Evolutionary conservation across 768 basidiomycete species (phyloP), one percentile per base, ranked within the genome.

Genomic region (Coprinopsis strossmayeri): DNA sequence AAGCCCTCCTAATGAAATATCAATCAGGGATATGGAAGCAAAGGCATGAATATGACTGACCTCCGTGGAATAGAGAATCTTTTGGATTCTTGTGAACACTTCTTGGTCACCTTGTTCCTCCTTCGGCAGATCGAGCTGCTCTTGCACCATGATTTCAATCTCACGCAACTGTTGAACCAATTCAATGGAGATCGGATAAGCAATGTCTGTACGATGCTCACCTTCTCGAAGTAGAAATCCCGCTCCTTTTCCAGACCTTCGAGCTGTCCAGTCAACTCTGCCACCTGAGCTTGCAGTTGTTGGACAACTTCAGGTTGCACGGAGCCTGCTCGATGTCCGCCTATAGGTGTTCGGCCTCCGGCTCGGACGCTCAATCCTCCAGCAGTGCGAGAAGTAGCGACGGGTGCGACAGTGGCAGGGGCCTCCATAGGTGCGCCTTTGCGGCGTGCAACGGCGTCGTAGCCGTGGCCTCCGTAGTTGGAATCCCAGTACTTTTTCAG

Each of bases 181-280:
- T 32, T 21, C 41, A 44, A 40, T n/a, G 42, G 11, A 30, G 2
- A 17, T 12, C 9, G 18, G 18, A 18, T 13, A 39, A 39, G 20
- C 32, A 21, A 21, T n/a, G 47, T 30, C 9, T 25, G 17, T 24
- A 51, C 9, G 17, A n/a, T 28, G 12, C 75, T 40, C 56, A 95
- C 94, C 81, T 97, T 99, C 60, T 87, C 84, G 66, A 98, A 99
- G 69, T 99, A 99, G 66, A 99, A 98, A 64, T 98, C 94, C 39
- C 94, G 73, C 69, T 99, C 96, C 72, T 93, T 97, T 74, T 98
- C 93, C 32, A 98, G 70, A 1, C 90, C 89, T 61, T 94, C 92
- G 55, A 96, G 70, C 60, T 91, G 87, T 0, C 71, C 64, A 28
- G 80, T 79, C 71, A 96, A 74, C 53, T 98, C 96, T 53, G 79